phyloP scores from a whole-genome alignment of 306 rosid genomes.

The Dalbergia oliveri region DNA sequence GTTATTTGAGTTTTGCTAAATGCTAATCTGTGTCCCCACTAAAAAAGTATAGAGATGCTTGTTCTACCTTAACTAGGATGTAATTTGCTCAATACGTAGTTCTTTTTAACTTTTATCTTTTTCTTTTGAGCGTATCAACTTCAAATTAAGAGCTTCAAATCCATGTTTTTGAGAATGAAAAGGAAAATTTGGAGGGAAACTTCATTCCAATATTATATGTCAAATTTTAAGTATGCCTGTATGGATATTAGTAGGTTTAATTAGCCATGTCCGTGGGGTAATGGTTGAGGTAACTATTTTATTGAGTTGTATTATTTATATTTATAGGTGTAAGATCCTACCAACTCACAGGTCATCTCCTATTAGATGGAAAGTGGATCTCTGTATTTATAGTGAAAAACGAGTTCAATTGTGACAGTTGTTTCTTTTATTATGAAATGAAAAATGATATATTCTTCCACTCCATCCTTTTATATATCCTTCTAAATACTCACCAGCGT shows the following conservation, averaged over 20 bases:
- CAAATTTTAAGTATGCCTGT: background rate
- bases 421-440: background rate
- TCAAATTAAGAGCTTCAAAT: constrained; percentile 18
- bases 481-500: no score
- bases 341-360: no score
- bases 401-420: background rate
- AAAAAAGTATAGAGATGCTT: constrained; percentile 19
- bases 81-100: background rate
- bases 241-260: background rate
- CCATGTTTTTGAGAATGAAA: background rate
- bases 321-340: no score
- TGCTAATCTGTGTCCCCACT: background rate
- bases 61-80: background rate
- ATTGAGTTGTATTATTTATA: no score
- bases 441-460: no score
- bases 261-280: background rate
- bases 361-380: no score
- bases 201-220: background rate
- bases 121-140: constrained; percentile 23
- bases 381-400: background rate
- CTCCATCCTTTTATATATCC: no score
- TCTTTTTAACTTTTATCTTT: background rate
- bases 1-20: background rate
- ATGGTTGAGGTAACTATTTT: background rate
- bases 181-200: constrained; percentile 35